Percentiles rank a stretch among this genome's conserved stretches.
Evolutionary conservation across 164 flowering plant genomes (phyloP).

Genomic region (Euptelea pleiosperma): DNA sequence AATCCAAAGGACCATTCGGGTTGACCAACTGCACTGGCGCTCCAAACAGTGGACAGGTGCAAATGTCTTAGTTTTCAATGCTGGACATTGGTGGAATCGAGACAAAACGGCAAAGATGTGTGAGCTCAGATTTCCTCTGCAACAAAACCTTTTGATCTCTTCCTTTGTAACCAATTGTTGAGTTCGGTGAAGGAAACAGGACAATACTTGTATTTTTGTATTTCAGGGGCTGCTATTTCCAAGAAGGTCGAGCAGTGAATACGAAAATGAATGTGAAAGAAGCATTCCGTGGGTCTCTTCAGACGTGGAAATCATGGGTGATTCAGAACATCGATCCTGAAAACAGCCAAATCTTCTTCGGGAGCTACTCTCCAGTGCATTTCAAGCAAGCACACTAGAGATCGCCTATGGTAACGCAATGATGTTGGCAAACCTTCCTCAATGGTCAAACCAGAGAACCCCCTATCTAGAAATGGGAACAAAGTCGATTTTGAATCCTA

Average conservation of each 20-base stretch:
- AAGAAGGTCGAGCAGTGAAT: slow-evolving; percentile 16
- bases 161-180: neutral
- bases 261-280: slow-evolving; percentile 16
- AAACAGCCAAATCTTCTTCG: slow-evolving; percentile 46
- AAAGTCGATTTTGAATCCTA: slow-evolving; percentile 1
- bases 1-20: slow-evolving; percentile 33
- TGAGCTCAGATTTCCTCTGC: too few relatives aligned
- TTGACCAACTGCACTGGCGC: slow-evolving; percentile 56
- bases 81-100: slow-evolving; percentile 79
- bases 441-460: neutral
- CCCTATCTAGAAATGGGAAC: neutral
- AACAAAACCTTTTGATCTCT: slow-evolving; percentile 12
- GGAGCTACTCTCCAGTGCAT: slow-evolving; percentile 65
- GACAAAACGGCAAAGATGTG: slow-evolving; percentile 54
- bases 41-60: slow-evolving; percentile 58
- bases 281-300: slow-evolving; percentile 35
- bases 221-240: slow-evolving; percentile 1
- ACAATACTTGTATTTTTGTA: too few relatives aligned
- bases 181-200: neutral
- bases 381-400: slow-evolving; percentile 73
- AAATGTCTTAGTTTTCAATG: slow-evolving; percentile 59
- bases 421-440: too few relatives aligned
- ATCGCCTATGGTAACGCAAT: too few relatives aligned
- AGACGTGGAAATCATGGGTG: slow-evolving; percentile 59
- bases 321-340: slow-evolving; percentile 27